phyloP scores from a whole-genome alignment of 768 basidiomycete species.

The Russula emetica region DNA sequence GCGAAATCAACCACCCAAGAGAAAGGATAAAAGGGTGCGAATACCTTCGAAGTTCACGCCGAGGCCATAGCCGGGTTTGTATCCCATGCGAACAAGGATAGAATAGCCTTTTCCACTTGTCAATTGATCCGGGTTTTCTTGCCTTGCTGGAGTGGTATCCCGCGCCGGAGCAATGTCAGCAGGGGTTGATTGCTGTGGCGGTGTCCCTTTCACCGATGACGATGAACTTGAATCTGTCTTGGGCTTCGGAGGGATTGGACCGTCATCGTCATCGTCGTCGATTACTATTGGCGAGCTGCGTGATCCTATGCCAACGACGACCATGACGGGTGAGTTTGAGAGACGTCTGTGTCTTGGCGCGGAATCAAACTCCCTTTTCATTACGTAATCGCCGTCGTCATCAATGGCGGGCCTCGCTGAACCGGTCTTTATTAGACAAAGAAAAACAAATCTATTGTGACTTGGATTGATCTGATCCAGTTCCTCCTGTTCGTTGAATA shows the following conservation, averaged over 20 bases:
- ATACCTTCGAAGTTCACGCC: conserved; percentile 28
- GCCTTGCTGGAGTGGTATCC: not conserved
- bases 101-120: conserved; percentile 22
- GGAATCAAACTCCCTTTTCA: not conserved
- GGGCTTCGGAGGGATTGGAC: not conserved
- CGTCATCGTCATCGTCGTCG: conserved; percentile 25
- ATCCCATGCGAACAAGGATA: conserved; percentile 27
- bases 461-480: conserved; percentile 13
- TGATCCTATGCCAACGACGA: conserved; percentile 18
- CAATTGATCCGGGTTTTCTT: not conserved
- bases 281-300: conserved; percentile 26
- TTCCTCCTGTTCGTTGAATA: conserved; percentile 48
- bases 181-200: not conserved
- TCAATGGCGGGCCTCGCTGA: not conserved
- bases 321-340: conserved; percentile 11
- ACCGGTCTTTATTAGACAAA: too few relatives aligned
- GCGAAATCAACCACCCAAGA: conserved; percentile 24
- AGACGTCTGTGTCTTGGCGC: too few relatives aligned
- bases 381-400: conserved; percentile 12
- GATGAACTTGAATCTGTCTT: not conserved
- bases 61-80: conserved; percentile 24
- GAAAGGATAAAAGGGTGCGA: conserved; percentile 9
- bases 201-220: not conserved
- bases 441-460: conserved; percentile 7
- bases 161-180: not conserved